phyloP scores from a whole-genome alignment of 2,329 filamentous ascomycete species.

The Aspergillus quadricinctus region DNA sequence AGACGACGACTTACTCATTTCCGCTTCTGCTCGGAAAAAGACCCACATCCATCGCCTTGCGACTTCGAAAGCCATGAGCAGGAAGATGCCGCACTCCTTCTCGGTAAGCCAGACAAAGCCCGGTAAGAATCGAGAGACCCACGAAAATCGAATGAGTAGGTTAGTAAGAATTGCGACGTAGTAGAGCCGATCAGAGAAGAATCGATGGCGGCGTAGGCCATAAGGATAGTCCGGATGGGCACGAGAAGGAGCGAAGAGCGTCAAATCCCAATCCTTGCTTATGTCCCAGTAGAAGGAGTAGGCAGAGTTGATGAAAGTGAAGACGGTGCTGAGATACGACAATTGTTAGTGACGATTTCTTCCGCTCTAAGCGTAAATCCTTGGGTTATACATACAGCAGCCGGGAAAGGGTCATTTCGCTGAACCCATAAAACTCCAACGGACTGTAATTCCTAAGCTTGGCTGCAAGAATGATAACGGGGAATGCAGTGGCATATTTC shows the following conservation, averaged over 20 bases:
- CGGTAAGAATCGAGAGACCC: slow-evolving; percentile 81
- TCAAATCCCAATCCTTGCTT: slow-evolving; percentile 92
- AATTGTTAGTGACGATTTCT: neutral
- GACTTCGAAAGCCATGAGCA: slow-evolving; percentile 83
- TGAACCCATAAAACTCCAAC: slow-evolving; percentile 46
- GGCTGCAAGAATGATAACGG: slow-evolving; percentile 77
- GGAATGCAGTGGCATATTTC: slow-evolving; percentile 93
- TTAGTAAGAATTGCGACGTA: slow-evolving; percentile 77
- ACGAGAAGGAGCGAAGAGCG: slow-evolving; percentile 64
- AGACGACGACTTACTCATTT: slow-evolving; percentile 63
- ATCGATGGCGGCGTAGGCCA: slow-evolving; percentile 69
- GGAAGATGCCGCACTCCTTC: slow-evolving; percentile 81
- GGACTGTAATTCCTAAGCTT: slow-evolving; percentile 63
- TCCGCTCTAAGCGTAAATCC: neutral
- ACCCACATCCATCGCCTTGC: slow-evolving; percentile 93
- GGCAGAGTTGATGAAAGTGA: slow-evolving; percentile 74
- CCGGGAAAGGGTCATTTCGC: slow-evolving; percentile 52
- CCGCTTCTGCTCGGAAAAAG: slow-evolving; percentile 90
- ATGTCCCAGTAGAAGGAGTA: slow-evolving; percentile 99
- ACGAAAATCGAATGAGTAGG: slow-evolving; percentile 78
- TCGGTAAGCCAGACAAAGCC: slow-evolving; percentile 80
- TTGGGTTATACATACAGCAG: slow-evolving; percentile 44
- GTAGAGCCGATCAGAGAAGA: slow-evolving; percentile 73
- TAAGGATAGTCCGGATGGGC: slow-evolving; percentile 64
- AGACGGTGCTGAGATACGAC: slow-evolving; percentile 56